phyloP scores from a whole-genome alignment of 495 filamentous ascomycete species.

The Daldinia loculata region DNA sequence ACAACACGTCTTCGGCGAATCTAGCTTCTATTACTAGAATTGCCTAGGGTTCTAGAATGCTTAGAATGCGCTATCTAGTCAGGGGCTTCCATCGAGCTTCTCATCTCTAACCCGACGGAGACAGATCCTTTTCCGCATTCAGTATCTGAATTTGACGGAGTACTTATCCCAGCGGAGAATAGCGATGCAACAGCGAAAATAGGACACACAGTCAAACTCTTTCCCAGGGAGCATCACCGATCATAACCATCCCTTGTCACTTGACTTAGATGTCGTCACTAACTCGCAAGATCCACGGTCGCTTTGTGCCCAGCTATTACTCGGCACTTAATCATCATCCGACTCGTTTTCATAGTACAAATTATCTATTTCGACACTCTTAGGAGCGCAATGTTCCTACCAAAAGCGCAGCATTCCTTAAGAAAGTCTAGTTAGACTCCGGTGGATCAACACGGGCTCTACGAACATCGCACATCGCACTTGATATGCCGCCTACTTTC shows the following conservation, averaged over 20 bases:
- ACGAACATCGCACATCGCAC: constrained; percentile 17
- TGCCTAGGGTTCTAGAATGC: constrained; percentile 38
- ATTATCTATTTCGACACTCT: neutral
- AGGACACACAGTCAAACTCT: constrained; percentile 8
- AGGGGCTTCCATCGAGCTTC: constrained; percentile 21
- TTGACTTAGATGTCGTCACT: constrained; percentile 37
- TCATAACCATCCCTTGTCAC: constrained; percentile 28
- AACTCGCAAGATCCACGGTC: constrained; percentile 24
- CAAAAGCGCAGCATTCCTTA: constrained; percentile 9
- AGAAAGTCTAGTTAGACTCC: constrained; percentile 5
- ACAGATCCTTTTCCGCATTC: constrained; percentile 11
- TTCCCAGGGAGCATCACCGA: constrained; percentile 13
- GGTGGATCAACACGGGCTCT: constrained; percentile 29
- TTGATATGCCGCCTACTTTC: constrained; percentile 21
- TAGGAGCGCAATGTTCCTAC: neutral
- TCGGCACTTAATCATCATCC: constrained; percentile 35
- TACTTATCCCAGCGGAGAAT: constrained; percentile 15
- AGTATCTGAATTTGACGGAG: constrained; percentile 21
- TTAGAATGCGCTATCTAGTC: constrained; percentile 21
- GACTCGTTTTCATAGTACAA: constrained; percentile 15
- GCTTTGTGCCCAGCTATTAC: constrained; percentile 15
- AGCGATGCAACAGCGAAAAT: constrained; percentile 21
- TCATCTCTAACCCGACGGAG: constrained; percentile 18
- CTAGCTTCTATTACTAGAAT: constrained; percentile 32
- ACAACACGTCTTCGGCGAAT: constrained; percentile 40